Evolutionary conservation across 2,329 filamentous ascomycete genomes (phyloP).

Genomic region (Scedosporium boydii): DNA sequence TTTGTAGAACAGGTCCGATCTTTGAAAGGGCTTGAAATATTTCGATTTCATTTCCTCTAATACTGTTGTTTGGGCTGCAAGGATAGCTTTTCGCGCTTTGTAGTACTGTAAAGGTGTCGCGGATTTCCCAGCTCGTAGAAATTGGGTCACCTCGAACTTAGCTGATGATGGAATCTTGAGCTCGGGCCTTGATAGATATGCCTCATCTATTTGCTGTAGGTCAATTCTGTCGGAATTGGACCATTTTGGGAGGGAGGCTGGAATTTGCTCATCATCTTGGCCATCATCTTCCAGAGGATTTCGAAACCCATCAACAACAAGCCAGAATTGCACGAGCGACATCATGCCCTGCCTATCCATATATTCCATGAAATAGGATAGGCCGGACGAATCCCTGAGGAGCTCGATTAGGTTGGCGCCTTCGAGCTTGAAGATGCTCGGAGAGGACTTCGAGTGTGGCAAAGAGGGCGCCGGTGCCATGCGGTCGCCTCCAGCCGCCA

Average conservation of each 20-base stretch:
- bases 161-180: constrained; percentile 65
- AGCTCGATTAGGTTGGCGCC: constrained; percentile 73
- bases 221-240: constrained; percentile 77
- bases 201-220: constrained; percentile 82
- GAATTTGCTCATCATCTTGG: constrained; percentile 44
- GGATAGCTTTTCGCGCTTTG: constrained; percentile 68
- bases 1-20: constrained; percentile 92
- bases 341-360: constrained; percentile 90
- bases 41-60: constrained; percentile 75
- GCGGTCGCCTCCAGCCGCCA: constrained; percentile 56
- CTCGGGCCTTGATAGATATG: constrained; percentile 75
- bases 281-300: constrained; percentile 82
- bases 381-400: constrained; percentile 77
- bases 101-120: constrained; percentile 78
- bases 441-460: constrained; percentile 16
- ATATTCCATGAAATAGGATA: constrained; percentile 99
- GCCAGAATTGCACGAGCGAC: constrained; percentile 92
- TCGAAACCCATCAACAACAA: constrained; percentile 92
- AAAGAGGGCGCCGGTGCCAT: constrained; percentile 14
- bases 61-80: constrained; percentile 72
- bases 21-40: constrained; percentile 79
- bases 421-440: constrained; percentile 53
- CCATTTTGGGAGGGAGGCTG: constrained; percentile 59
- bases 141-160: constrained; percentile 61
- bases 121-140: constrained; percentile 66